These are phyloP conservation scores for Suillus clintonianus DNA, from an alignment of 768 basidiomycete species.

Conservation along the genomic window DNA sequence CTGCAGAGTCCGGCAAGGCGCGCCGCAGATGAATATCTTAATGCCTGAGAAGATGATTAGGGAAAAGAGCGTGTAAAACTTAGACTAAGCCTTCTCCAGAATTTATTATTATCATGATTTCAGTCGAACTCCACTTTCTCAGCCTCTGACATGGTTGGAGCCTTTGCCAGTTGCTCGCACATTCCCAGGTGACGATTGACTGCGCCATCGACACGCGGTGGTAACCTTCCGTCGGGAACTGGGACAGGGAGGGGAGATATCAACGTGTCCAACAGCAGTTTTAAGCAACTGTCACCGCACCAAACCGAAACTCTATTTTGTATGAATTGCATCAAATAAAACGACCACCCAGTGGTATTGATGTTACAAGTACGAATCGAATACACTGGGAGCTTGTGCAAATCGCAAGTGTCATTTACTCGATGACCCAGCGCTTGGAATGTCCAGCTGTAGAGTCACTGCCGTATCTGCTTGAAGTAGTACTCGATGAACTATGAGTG, in stretches of 20 bases:
- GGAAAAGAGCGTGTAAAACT: conserved; percentile 83
- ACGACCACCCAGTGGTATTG: not conserved
- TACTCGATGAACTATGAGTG: conserved; percentile 10
- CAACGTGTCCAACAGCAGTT: not conserved
- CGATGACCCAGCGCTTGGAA: conserved; percentile 31
- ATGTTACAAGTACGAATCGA: not conserved
- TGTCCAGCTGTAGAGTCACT: conserved; percentile 6
- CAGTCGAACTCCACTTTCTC: not conserved
- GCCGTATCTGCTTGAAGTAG: conserved; percentile 3
- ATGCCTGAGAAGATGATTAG: conserved; percentile 50
- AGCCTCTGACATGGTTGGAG: not conserved
- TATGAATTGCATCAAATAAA: not conserved
- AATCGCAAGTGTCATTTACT: conserved; percentile 12
- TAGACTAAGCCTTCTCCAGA: conserved; percentile 47
- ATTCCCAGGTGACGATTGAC: not conserved
- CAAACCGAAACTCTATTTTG: not conserved
- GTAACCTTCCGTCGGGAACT: not conserved
- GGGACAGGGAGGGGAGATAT: not conserved
- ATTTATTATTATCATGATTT: too few relatives aligned
- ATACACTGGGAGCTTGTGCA: not conserved
- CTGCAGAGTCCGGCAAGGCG: conserved; percentile 85
- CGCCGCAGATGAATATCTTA: conserved; percentile 68
- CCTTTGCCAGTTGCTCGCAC: not conserved
- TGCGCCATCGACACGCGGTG: not conserved
- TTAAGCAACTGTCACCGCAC: too few relatives aligned